phyloP scores from a whole-genome alignment of 768 basidiomycete genomes.

The Amanita rimosa region DNA sequence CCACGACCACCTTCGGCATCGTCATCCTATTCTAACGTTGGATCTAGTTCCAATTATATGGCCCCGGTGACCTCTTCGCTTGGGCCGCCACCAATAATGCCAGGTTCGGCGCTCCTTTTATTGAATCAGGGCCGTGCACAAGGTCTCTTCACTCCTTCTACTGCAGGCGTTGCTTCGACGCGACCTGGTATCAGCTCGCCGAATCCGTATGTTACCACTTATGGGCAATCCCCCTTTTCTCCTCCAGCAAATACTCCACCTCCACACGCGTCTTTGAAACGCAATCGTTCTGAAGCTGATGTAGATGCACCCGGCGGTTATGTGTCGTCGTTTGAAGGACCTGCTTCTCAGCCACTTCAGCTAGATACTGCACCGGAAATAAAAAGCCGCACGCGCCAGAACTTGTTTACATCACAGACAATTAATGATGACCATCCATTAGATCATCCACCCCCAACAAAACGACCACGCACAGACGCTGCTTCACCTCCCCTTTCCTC shows the following conservation, averaged over 20 bases:
- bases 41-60: constrained; percentile 33
- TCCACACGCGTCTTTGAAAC: constrained; percentile 38
- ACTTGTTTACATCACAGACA: constrained; percentile 34
- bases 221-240: constrained; percentile 38
- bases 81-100: constrained; percentile 79
- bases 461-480: constrained; percentile 54
- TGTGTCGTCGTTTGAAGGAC: constrained; percentile 11
- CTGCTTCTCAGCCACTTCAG: constrained; percentile 13
- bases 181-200: constrained; percentile 42
- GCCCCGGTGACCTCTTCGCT: constrained; percentile 39
- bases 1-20: constrained; percentile 59
- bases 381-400: constrained; percentile 35
- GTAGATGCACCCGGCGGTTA: constrained; percentile 24
- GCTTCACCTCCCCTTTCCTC: constrained; percentile 20
- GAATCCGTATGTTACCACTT: constrained; percentile 32
- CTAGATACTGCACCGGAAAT: constrained; percentile 22
- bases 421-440: constrained; percentile 59
- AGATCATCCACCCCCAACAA: constrained; percentile 58
- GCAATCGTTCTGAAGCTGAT: constrained; percentile 60
- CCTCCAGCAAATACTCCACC: constrained; percentile 39
- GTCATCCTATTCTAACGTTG: constrained; percentile 51
- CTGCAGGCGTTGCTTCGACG: constrained; percentile 36
- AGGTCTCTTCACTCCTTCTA: constrained; percentile 78
- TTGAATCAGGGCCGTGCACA: constrained; percentile 81
- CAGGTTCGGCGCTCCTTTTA: constrained; percentile 74